A percentile compares a stretch with the other conserved stretches of the same genome.
phyloP scores from a whole-genome alignment of 208 protist species.

The Porcisia hertigi region DNA sequence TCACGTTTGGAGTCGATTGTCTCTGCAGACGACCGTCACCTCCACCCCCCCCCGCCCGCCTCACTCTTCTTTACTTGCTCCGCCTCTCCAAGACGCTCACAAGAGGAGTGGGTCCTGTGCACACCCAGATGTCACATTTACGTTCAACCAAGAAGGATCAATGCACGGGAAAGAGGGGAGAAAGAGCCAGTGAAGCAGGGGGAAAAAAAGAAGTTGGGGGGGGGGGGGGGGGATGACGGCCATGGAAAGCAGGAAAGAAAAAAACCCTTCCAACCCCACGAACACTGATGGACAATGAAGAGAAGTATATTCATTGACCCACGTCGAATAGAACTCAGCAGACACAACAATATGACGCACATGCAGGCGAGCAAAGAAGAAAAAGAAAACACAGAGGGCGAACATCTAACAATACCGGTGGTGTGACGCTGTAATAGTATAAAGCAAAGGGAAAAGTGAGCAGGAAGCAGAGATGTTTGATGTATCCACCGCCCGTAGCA shows the following conservation, averaged over 20 bases:
- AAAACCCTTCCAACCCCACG: neutral
- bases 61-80: neutral
- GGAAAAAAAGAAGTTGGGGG: neutral
- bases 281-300: neutral
- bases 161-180: neutral
- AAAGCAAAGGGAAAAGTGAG: neutral
- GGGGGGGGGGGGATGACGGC: neutral
- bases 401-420: neutral
- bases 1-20: neutral
- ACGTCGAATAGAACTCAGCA: neutral
- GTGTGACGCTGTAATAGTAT: neutral
- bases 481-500: neutral
- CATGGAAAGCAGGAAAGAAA: neutral
- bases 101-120: neutral
- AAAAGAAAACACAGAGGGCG: neutral
- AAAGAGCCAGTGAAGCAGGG: neutral
- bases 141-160: neutral
- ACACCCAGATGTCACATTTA: neutral
- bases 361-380: neutral
- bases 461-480: neutral
- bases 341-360: neutral
- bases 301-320: neutral
- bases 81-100: neutral
- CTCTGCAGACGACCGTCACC: neutral
- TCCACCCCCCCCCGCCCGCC: neutral